Base-by-base conservation (phyloP, 371 early-diverging fungal genomes). In the Mortierella sp. region DNA sequence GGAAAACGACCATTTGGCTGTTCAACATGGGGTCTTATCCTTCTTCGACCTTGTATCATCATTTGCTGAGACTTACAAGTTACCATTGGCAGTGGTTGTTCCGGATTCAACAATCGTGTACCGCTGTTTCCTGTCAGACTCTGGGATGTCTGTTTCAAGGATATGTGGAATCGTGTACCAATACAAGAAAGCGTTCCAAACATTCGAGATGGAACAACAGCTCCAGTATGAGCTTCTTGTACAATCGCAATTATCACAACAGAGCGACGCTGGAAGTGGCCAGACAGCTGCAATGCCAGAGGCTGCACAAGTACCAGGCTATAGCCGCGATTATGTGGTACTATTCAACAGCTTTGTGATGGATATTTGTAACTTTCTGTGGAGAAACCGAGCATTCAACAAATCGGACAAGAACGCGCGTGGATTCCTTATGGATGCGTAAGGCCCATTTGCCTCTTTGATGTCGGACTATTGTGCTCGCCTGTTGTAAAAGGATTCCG, bases 341-440 rank as follows among this genome's bases (percentile, higher is more conserved):
- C 69, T 76, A 25, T 87, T 89, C 60, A 89, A 89, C 74, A 79
- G 82, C 3, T 85, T 81, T 56, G 82, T 86, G 21, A 83, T 82
- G 78, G 88, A 87, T 40, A 69, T 87, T 3, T 89, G 87, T 57
- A 85, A 82, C 52, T 71, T 83, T 21, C 41, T 87, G 14, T 89
- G 87, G 87, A 64, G 82, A 29, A 83, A 82, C 22, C 63, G 80
- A 0, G 81, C 82, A 0, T 77, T 86, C 31, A 80, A 77, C 50
- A 71, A 73, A 34, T 25, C 59, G 21, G 79, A 81, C 27, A 66
- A 73, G 45, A 71, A 80, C n/a, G 58, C 79, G 1, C 60, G 56
- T 49, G 81, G 83, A 12, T 86, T 85, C 54, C 73, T 74, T 2
- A 50, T 87, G 43, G 59, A 82, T n/a, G n/a, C n/a, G n/a, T n/a